phyloP scores from a whole-genome alignment of 2,329 filamentous ascomycete genomes.

The Cryphonectria naterciae region DNA sequence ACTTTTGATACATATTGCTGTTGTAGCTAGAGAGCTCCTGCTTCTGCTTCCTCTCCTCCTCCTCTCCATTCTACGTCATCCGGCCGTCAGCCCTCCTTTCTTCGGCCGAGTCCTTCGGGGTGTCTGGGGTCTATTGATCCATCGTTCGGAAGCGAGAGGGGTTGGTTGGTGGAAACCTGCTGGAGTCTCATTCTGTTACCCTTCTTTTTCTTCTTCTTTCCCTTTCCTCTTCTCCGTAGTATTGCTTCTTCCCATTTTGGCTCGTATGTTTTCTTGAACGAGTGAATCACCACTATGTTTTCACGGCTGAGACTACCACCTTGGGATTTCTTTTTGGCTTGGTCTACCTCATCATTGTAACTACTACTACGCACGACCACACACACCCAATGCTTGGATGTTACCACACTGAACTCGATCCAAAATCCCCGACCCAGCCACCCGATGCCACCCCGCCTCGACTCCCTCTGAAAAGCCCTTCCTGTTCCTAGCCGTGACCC shows the following conservation, averaged over 20 bases:
- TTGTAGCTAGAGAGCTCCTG: neutral
- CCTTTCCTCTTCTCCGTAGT: too few species aligned
- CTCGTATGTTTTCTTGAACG: neutral
- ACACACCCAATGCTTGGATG: neutral
- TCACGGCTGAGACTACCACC: conserved; percentile 2
- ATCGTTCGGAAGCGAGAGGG: neutral
- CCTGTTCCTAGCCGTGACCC: neutral
- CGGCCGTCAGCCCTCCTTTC: conserved; percentile 6
- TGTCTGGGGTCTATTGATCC: neutral
- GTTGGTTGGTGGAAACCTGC: conserved; percentile 2
- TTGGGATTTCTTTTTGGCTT: neutral
- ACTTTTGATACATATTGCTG: neutral
- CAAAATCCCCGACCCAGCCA: neutral
- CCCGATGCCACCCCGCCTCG: conserved; percentile 1
- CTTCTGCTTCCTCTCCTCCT: neutral
- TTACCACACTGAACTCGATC: neutral
- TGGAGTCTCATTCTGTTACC: neutral
- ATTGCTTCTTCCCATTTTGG: neutral
- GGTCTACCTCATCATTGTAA: neutral
- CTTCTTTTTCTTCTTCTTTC: neutral
- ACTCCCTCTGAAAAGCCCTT: neutral
- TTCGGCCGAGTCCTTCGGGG: conserved; percentile 6
- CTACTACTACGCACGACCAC: neutral
- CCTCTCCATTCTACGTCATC: conserved; percentile 22
- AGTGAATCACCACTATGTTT: neutral